Percentiles rank a stretch among this genome's conserved stretches.
phyloP scores from a whole-genome alignment of 2,329 filamentous ascomycete species.

The Talaromyces piceae region DNA sequence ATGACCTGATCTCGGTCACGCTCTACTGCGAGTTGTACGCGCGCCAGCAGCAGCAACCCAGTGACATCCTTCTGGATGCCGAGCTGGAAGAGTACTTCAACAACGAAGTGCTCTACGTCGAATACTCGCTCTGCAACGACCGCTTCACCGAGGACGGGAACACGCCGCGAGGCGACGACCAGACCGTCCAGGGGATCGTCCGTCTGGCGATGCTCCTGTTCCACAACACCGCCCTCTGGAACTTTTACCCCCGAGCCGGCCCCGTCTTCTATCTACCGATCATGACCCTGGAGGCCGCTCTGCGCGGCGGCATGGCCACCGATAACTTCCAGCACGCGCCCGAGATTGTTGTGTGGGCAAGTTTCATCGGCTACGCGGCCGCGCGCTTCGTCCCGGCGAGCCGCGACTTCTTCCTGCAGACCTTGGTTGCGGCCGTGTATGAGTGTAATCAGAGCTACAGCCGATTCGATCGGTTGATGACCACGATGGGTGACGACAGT shows the following conservation, averaged over 20 bases:
- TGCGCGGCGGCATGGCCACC: constrained; percentile 25
- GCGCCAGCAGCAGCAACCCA: constrained; percentile 16
- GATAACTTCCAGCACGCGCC: constrained; percentile 26
- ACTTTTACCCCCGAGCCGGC: constrained; percentile 29
- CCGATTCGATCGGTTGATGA: too few relatives aligned
- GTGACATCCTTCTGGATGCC: constrained; percentile 26
- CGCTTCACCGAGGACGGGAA: constrained; percentile 24
- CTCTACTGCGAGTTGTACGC: constrained; percentile 34
- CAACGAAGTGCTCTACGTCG: constrained; percentile 31
- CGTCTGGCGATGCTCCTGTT: constrained; percentile 32
- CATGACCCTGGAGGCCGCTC: constrained; percentile 23
- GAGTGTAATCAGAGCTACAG: too few relatives aligned
- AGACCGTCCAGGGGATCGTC: constrained; percentile 30
- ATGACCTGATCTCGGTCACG: constrained; percentile 27
- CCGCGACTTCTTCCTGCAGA: constrained; percentile 23
- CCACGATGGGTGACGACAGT: too few relatives aligned
- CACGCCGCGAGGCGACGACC: constrained; percentile 29
- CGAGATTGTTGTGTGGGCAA: constrained; percentile 30
- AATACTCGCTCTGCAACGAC: constrained; percentile 30
- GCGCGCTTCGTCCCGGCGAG: constrained; percentile 6
- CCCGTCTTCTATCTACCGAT: constrained; percentile 30
- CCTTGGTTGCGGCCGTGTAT: constrained; percentile 21
- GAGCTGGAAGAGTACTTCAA: constrained; percentile 35
- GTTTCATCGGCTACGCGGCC: constrained; percentile 30
- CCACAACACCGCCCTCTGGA: constrained; percentile 34